Percentiles rank a stretch among this genome's conserved stretches.
phyloP scores from a whole-genome alignment of 192 early-diverging fungal species.

The Coemansia sp. region DNA sequence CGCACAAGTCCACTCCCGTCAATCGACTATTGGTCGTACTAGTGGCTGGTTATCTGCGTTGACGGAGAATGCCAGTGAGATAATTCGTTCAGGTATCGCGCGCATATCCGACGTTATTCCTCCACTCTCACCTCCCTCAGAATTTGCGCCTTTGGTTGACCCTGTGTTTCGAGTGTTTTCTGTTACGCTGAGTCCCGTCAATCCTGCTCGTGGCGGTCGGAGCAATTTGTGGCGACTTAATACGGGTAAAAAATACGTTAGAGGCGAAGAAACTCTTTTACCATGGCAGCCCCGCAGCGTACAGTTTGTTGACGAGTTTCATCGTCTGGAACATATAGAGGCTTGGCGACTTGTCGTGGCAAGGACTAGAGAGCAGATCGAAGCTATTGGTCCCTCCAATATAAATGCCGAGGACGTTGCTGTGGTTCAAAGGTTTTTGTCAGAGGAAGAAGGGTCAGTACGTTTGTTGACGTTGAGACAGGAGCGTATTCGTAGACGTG shows the following conservation, averaged over 20 bases:
- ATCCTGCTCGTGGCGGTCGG: conserved; percentile 57
- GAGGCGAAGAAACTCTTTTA: conserved; percentile 69
- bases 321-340: conserved; percentile 22
- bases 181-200: conserved; percentile 55
- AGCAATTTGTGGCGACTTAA: conserved; percentile 69
- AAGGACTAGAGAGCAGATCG: conserved; percentile 23
- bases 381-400: conserved; percentile 15
- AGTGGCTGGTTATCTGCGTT: conserved; percentile 25
- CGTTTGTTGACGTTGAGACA: conserved; percentile 11
- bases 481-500: conserved; percentile 16
- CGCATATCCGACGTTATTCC: conserved; percentile 9
- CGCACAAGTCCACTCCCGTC: conserved; percentile 61
- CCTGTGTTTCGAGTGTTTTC: conserved; percentile 61
- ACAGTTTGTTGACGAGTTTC: conserved; percentile 61
- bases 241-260: conserved; percentile 66
- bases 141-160: conserved; percentile 20
- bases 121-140: neutral
- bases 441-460: neutral
- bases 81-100: conserved; percentile 5
- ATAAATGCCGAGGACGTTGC: neutral
- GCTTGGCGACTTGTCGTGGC: conserved; percentile 41
- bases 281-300: conserved; percentile 73
- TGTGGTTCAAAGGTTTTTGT: neutral
- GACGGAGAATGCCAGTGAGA: conserved; percentile 16
- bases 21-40: conserved; percentile 14